phyloP scores from a whole-genome alignment of 768 basidiomycete genomes.

The Daedaleopsis sinensis region DNA sequence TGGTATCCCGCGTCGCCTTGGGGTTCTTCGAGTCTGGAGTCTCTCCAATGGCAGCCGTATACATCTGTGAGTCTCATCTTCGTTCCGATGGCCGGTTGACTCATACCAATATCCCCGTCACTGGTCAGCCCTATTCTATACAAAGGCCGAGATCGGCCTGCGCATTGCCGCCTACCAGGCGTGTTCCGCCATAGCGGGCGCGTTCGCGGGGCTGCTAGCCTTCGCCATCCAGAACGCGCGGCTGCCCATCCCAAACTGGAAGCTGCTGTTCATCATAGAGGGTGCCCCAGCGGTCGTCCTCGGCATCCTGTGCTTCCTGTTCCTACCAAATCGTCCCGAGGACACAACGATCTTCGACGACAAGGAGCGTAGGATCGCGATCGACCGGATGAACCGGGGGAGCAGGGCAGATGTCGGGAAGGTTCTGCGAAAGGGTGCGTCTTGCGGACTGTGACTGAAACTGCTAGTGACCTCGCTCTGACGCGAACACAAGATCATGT shows the following conservation, averaged over 20 bases:
- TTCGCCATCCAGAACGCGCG: slow-evolving; percentile 73
- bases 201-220: slow-evolving; percentile 83
- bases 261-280: slow-evolving; percentile 75
- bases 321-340: slow-evolving; percentile 74
- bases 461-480: background rate
- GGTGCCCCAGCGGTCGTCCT: slow-evolving; percentile 70
- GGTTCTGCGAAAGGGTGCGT: slow-evolving; percentile 59
- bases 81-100: background rate
- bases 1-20: slow-evolving; percentile 62
- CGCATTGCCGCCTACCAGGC: slow-evolving; percentile 84
- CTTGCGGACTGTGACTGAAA: slow-evolving; percentile 5
- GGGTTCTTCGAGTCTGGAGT: slow-evolving; percentile 82
- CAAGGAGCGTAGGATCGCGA: slow-evolving; percentile 58
- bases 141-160: slow-evolving; percentile 70
- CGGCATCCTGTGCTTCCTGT: slow-evolving; percentile 54
- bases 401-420: slow-evolving; percentile 68
- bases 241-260: slow-evolving; percentile 53
- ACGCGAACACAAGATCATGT: slow-evolving; percentile 54
- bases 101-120: background rate
- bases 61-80: slow-evolving; percentile 58
- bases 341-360: slow-evolving; percentile 59
- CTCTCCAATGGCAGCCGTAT: slow-evolving; percentile 75
- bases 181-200: slow-evolving; percentile 82
- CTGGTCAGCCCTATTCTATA: slow-evolving; percentile 71
- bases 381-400: slow-evolving; percentile 68